Conservation (phyloP, 257 asterid species). For the Osmanthus fragrans region DNA sequence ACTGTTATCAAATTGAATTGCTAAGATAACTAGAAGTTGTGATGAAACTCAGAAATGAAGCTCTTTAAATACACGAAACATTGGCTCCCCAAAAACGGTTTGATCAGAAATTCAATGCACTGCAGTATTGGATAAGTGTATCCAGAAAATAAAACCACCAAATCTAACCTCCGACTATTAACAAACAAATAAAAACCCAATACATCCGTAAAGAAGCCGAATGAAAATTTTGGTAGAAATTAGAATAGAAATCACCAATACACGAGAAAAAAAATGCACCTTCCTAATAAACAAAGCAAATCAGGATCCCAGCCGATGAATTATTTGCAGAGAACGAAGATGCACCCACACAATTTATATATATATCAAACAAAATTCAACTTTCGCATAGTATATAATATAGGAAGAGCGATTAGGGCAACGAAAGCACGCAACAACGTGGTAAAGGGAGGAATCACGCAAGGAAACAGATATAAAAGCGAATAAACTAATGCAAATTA, state of each 20-base stretch:
- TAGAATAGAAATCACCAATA: background rate
- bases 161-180: constrained; percentile 5
- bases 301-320: constrained; percentile 45
- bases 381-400: constrained; percentile 6
- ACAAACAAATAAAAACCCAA: constrained; percentile 7
- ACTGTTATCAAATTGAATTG: background rate
- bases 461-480: constrained; percentile 39
- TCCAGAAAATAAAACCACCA: constrained; percentile 7
- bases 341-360: constrained; percentile 25
- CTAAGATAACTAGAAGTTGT: background rate
- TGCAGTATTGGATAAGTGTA: background rate
- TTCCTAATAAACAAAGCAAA: constrained; percentile 33
- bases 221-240: background rate
- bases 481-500: constrained; percentile 32
- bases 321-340: constrained; percentile 28
- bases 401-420: constrained; percentile 29
- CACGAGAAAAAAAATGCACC: constrained; percentile 33
- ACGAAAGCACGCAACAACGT: constrained; percentile 58
- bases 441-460: constrained; percentile 58
- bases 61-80: background rate
- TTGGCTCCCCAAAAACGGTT: background rate
- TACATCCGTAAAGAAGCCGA: constrained; percentile 5
- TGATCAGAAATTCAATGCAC: background rate
- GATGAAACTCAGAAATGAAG: constrained; percentile 1
- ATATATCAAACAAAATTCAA: constrained; percentile 26